Conservation (phyloP, 345 rosid genomes). For the Hypericum perforatum region DNA sequence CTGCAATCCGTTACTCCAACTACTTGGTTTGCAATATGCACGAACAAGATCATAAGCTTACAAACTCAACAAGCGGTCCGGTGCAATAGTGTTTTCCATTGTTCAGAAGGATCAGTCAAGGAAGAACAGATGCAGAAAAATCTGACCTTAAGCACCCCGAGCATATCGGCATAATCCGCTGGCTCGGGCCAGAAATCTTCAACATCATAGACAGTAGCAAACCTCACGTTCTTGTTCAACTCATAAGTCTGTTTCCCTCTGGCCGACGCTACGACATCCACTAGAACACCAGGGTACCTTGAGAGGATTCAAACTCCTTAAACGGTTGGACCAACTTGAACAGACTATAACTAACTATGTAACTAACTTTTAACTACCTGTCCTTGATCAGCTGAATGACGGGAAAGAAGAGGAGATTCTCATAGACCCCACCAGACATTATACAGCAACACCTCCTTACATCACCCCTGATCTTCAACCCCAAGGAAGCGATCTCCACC, state of each 20-base stretch:
- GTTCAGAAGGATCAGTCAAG: background rate
- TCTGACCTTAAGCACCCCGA: slow-evolving; percentile 71
- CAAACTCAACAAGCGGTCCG: no score
- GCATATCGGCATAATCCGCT: slow-evolving; percentile 69
- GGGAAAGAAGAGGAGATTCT: slow-evolving; percentile 78
- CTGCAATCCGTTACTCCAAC: no score
- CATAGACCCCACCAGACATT: slow-evolving; percentile 86
- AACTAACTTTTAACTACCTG: slow-evolving; percentile 30
- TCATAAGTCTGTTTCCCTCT: slow-evolving; percentile 92
- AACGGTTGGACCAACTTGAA: no score
- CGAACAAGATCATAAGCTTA: no score
- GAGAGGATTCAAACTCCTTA: background rate
- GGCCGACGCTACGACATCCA: slow-evolving; percentile 57
- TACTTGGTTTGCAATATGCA: no score
- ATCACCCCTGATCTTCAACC: slow-evolving; percentile 80
- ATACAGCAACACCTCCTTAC: slow-evolving; percentile 83
- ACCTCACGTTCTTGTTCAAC: slow-evolving; percentile 87
- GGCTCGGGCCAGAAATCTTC: slow-evolving; percentile 88
- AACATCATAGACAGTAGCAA: slow-evolving; percentile 80
- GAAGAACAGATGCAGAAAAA: background rate
- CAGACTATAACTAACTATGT: no score
- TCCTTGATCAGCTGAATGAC: slow-evolving; percentile 75
- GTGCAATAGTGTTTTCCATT: no score
- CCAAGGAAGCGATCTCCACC: slow-evolving; percentile 71
- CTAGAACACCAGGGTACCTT: slow-evolving; percentile 86